Conservation (phyloP, 164 flowering plant genomes). For the Nelumbo lutea region DNA sequence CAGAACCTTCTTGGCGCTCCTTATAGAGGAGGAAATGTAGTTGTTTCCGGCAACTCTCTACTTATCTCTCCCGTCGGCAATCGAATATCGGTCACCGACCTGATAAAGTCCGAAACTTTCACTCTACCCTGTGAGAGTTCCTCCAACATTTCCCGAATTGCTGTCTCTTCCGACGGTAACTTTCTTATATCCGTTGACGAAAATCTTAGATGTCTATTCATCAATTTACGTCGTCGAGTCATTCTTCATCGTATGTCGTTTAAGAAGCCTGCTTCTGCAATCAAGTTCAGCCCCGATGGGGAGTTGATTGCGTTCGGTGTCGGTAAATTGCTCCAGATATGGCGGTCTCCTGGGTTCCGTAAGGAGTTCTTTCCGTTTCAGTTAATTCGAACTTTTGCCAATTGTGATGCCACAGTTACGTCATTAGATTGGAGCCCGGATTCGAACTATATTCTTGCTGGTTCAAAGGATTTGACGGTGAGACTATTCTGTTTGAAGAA, state of each 20-base stretch:
- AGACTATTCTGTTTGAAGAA: conserved; percentile 66
- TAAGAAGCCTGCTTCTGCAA: conserved; percentile 53
- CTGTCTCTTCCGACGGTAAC: conserved; percentile 69
- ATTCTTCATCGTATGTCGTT: conserved; percentile 80
- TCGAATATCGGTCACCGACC: conserved; percentile 82
- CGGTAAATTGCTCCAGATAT: conserved; percentile 76
- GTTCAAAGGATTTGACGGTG: conserved; percentile 80
- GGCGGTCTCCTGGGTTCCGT: conserved; percentile 83
- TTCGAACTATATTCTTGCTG: conserved; percentile 63
- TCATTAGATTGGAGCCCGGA: conserved; percentile 79
- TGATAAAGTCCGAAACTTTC: conserved; percentile 53
- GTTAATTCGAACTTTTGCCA: conserved; percentile 60
- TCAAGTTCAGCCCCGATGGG: conserved; percentile 73
- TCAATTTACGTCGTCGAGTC: conserved; percentile 65
- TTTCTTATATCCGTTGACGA: conserved; percentile 81
- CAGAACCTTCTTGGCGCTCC: conserved; percentile 94
- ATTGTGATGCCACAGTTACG: conserved; percentile 54
- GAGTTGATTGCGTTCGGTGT: conserved; percentile 62
- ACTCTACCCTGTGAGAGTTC: conserved; percentile 76
- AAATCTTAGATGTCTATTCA: conserved; percentile 55
- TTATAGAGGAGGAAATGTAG: conserved; percentile 84
- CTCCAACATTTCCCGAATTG: conserved; percentile 64
- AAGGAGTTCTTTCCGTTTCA: conserved; percentile 84
- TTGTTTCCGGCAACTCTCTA: conserved; percentile 43
- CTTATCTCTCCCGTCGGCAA: conserved; percentile 86